Evolutionary conservation across 2,329 filamentous ascomycete genomes (phyloP).

Genomic region (Cladophialophora yegresii): DNA sequence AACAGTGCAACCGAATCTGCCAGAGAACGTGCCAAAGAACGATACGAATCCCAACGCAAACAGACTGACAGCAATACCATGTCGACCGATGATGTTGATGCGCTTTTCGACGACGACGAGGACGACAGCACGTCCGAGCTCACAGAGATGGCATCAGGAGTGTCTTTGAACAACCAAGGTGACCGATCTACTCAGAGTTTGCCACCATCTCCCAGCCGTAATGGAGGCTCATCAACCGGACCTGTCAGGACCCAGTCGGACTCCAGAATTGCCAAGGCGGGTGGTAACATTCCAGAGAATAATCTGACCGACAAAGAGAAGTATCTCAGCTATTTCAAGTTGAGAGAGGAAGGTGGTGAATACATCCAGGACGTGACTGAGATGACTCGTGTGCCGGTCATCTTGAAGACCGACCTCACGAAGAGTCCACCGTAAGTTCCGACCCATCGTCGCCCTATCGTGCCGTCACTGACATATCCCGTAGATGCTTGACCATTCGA

Average conservation of each 20-base stretch:
- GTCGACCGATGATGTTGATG: conserved; percentile 87
- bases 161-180: conserved; percentile 68
- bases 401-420: conserved; percentile 94
- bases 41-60: conserved; percentile 86
- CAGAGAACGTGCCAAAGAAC: conserved; percentile 77
- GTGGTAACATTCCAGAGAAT: conserved; percentile 70
- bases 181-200: conserved; percentile 95
- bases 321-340: conserved; percentile 83
- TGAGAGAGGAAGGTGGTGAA: conserved; percentile 89
- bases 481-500: conserved; percentile 54
- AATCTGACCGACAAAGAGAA: conserved; percentile 93
- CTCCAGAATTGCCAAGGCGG: conserved; percentile 75
- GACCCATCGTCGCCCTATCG: background rate
- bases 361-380: conserved; percentile 98
- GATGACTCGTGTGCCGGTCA: conserved; percentile 96
- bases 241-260: conserved; percentile 91
- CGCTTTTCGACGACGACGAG: conserved; percentile 93
- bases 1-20: conserved; percentile 80
- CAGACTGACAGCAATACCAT: conserved; percentile 94
- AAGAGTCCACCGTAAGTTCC: conserved; percentile 97
- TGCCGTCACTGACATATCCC: conserved; percentile 35
- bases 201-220: conserved; percentile 82
- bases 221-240: conserved; percentile 65
- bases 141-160: conserved; percentile 87
- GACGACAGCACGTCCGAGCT: conserved; percentile 85